These are phyloP conservation scores for Musa beccarii DNA, from an alignment of 176 grass and related monocot genomes.

Conservation along the genomic window DNA sequence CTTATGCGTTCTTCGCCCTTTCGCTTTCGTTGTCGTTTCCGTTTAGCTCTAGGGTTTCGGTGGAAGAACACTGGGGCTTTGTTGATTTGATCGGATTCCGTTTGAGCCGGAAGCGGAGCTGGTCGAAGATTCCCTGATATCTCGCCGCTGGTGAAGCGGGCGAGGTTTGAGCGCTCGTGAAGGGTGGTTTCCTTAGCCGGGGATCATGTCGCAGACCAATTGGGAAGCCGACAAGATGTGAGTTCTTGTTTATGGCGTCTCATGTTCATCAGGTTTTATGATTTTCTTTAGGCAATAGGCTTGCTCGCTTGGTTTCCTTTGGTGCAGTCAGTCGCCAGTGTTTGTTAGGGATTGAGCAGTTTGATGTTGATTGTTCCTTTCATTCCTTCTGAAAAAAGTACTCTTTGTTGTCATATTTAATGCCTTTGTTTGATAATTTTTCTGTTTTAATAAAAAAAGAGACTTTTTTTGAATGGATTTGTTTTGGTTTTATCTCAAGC, in stretches of 20 bases:
- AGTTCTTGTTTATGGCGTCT: neutral
- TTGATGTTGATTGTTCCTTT: neutral
- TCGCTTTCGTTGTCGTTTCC: neutral
- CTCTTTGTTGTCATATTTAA: too few species aligned
- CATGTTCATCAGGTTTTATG: neutral
- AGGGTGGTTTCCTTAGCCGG: neutral
- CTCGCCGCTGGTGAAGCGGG: neutral
- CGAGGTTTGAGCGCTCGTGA: neutral
- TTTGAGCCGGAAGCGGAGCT: neutral
- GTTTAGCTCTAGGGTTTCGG: slow-evolving; percentile 6
- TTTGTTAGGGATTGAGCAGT: neutral
- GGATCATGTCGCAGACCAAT: slow-evolving; percentile 18
- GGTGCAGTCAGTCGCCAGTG: too few species aligned
- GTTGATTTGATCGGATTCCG: neutral
- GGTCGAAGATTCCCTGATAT: neutral
- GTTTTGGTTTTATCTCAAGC: neutral
- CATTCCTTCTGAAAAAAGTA: neutral
- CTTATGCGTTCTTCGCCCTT: neutral
- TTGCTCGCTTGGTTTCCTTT: neutral
- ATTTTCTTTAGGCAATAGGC: neutral
- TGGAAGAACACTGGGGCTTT: neutral
- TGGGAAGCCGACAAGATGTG: slow-evolving; percentile 20
- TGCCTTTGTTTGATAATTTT: too few species aligned
- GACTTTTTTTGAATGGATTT: neutral
- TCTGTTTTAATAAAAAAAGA: too few species aligned